Percentiles rank a stretch among this genome's conserved stretches.
phyloP scores from a whole-genome alignment of 805 yeast genomes.

The Zygotorulaspora danielsina region DNA sequence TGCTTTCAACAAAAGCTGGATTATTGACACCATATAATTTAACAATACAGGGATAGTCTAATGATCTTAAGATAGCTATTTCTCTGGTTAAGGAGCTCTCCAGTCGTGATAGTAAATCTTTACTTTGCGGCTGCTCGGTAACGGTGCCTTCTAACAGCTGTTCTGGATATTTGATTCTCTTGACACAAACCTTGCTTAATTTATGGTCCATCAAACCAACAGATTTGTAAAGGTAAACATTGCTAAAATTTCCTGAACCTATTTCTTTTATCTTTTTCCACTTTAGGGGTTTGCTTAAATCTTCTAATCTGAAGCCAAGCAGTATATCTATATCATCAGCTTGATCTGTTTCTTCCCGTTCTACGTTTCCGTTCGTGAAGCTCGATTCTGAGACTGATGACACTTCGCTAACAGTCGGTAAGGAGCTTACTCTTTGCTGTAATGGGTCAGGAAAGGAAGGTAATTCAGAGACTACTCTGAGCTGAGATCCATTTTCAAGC shows the following conservation, averaged over 20 bases:
- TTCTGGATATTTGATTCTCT: conserved; percentile 48
- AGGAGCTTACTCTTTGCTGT: conserved; percentile 26
- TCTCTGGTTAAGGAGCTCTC: conserved; percentile 71
- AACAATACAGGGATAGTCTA: conserved; percentile 69
- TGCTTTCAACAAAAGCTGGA: conserved; percentile 23
- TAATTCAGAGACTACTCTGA: conserved; percentile 29
- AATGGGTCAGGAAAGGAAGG: conserved; percentile 18
- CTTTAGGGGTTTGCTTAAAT: conserved; percentile 14
- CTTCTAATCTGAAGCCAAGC: conserved; percentile 19
- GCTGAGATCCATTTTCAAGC: conserved; percentile 13
- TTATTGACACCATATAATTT: conserved; percentile 48
- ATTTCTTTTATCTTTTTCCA: conserved; percentile 43
- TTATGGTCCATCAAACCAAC: conserved; percentile 18
- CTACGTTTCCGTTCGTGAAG: no score
- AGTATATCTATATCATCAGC: conserved; percentile 15
- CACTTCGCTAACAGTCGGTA: conserved; percentile 25
- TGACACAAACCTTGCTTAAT: conserved; percentile 56
- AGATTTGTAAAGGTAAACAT: conserved; percentile 49
- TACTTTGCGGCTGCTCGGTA: conserved; percentile 23
- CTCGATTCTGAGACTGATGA: conserved; percentile 5
- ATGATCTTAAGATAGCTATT: conserved; percentile 52
- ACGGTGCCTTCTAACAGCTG: conserved; percentile 22
- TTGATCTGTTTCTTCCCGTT: neutral
- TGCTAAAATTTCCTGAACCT: conserved; percentile 69
- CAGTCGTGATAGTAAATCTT: conserved; percentile 46